Evolutionary conservation across 192 early-diverging fungal species (phyloP).

Genomic region (Obelidium mucronatum): DNA sequence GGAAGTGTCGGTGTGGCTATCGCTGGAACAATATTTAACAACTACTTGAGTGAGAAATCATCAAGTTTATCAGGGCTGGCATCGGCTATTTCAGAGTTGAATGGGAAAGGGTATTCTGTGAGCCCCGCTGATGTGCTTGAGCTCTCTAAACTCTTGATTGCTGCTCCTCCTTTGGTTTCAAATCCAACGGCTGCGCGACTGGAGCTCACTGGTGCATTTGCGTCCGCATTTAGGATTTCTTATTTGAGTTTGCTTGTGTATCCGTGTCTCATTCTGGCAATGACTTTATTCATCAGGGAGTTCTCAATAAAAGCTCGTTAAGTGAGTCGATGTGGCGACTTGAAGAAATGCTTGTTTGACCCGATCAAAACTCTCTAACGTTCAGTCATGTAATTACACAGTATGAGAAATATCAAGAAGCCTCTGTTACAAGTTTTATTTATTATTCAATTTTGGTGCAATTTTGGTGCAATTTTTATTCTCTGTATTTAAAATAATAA

Average conservation of each 20-base stretch:
- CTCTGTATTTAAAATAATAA: too few relatives aligned
- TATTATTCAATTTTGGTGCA: too few relatives aligned
- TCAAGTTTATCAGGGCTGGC: slow-evolving; percentile 15
- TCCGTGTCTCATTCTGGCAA: slow-evolving; percentile 41
- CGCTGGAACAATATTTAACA: slow-evolving; percentile 72
- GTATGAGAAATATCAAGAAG: too few relatives aligned
- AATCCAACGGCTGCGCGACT: not conserved
- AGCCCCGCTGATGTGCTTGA: slow-evolving; percentile 3
- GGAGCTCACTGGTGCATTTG: slow-evolving; percentile 31
- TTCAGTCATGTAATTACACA: too few relatives aligned
- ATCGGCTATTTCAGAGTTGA: not conserved
- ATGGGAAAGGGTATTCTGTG: not conserved
- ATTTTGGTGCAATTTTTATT: too few relatives aligned
- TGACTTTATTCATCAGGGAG: slow-evolving; percentile 48
- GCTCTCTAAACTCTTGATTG: not conserved
- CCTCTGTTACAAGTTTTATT: too few relatives aligned
- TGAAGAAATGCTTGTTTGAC: not conserved
- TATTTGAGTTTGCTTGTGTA: slow-evolving; percentile 36
- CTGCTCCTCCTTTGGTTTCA: not conserved
- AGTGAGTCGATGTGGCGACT: too few relatives aligned
- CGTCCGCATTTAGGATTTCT: slow-evolving; percentile 9
- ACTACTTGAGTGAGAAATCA: slow-evolving; percentile 52
- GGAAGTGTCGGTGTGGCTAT: slow-evolving; percentile 69
- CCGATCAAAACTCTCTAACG: not conserved
- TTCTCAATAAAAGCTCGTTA: too few relatives aligned